Evolutionary conservation across 73 alveolate species (phyloP), one percentile per base, ranked within the genome.

Genomic region (Paramecium bursaria): DNA sequence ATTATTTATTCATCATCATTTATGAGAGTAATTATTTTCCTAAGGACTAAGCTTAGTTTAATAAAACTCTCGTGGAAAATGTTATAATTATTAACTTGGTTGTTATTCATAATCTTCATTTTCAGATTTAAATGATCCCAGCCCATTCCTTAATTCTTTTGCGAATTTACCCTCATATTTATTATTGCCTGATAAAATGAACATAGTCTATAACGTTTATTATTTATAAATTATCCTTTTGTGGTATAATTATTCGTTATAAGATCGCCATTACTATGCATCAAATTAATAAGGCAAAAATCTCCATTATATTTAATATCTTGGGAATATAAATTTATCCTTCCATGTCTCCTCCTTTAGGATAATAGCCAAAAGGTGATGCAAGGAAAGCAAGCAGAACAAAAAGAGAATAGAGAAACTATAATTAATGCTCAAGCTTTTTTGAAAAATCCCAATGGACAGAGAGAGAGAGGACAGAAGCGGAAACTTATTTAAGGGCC

Each of bases 331-430:
- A 79, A 79, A 10, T 44, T 39, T 25, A 80, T 74, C 54, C 42
- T 26, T 10, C 85, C 85, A 42, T 79, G 82, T 53, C 54, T 19
- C 54, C 76, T 55, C 89, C 85, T 39, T 23, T 29, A 39, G 51
- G 85, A 61, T 49, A 79, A 19, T 54, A 80, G 7, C 85, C 85
- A 54, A 79, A 46, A 53, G 51, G 54, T 31, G 46, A 53, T 10
- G 51, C 53, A n/a, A n/a, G n/a, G n/a, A n/a, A n/a, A n/a, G n/a
- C n/a, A n/a, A n/a, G n/a, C n/a, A n/a, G n/a, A n/a, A n/a, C n/a
- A n/a, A n/a, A n/a, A n/a, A n/a, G n/a, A n/a, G n/a, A n/a, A n/a
- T n/a, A n/a, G n/a, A n/a, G n/a, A n/a, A n/a, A n/a, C n/a, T n/a
- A n/a, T n/a, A n/a, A n/a, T n/a, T n/a, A n/a, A n/a, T n/a, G n/a